A percentile compares a stretch with the other conserved stretches of the same genome.
Evolutionary conservation across 768 basidiomycete genomes (phyloP).

Genomic region (Tricholoma bakamatsutake): DNA sequence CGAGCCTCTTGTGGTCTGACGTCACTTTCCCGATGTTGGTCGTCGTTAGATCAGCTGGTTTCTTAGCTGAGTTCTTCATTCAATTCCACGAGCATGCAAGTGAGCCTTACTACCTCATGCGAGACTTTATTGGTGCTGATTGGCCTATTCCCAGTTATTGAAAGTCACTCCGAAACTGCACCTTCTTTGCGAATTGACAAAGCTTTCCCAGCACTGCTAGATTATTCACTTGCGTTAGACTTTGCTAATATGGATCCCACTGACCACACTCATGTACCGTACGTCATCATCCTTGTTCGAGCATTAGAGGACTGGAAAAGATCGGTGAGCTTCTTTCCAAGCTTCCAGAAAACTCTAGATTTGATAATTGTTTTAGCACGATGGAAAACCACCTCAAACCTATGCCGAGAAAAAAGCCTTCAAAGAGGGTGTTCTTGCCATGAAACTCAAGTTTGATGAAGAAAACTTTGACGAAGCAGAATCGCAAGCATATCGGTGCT

Average conservation of each 20-base stretch:
- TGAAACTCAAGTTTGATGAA: slow-evolving; percentile 77
- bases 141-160: slow-evolving; percentile 57
- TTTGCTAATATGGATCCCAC: slow-evolving; percentile 79
- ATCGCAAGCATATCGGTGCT: slow-evolving; percentile 79
- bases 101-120: slow-evolving; percentile 30
- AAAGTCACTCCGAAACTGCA: slow-evolving; percentile 74
- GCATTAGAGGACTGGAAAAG: slow-evolving; percentile 81
- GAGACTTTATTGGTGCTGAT: neutral
- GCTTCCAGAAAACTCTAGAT: neutral
- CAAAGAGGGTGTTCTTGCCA: slow-evolving; percentile 55
- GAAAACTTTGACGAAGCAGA: slow-evolving; percentile 98
- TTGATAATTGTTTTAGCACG: slow-evolving; percentile 44
- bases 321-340: slow-evolving; percentile 38
- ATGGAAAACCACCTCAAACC: slow-evolving; percentile 52
- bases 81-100: slow-evolving; percentile 87
- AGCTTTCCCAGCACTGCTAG: slow-evolving; percentile 78
- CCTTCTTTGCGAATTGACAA: slow-evolving; percentile 82
- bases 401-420: slow-evolving; percentile 70
- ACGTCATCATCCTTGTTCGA: slow-evolving; percentile 82
- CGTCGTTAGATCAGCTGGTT: slow-evolving; percentile 79
- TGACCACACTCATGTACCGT: slow-evolving; percentile 88
- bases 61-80: slow-evolving; percentile 82
- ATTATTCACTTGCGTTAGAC: slow-evolving; percentile 67
- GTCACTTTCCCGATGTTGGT: slow-evolving; percentile 61
- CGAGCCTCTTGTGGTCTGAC: slow-evolving; percentile 63